These are phyloP conservation scores for Monosporozyma unispora DNA, from an alignment of 805 yeast species.

Conservation along the genomic window DNA sequence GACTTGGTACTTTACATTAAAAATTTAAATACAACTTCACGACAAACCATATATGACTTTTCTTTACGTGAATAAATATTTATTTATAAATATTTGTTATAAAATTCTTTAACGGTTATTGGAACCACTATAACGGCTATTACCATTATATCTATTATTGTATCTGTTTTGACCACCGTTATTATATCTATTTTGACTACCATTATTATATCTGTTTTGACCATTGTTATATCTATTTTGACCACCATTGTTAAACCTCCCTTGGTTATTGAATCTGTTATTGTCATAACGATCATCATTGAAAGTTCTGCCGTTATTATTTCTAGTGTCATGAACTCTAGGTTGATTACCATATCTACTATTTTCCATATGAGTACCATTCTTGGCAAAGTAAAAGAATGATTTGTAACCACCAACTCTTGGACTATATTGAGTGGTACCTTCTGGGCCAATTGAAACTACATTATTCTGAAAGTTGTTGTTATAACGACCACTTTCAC, in stretches of 20 bases:
- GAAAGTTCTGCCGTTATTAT: conserved; percentile 5
- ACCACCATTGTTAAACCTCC: conserved; percentile 7
- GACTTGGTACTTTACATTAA: background rate
- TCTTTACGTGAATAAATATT: background rate
- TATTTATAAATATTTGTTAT: background rate
- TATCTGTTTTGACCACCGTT: conserved; percentile 5
- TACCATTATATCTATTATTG: conserved; percentile 12
- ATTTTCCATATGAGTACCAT: conserved; percentile 7
- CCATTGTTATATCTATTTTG: conserved; percentile 5
- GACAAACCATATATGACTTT: background rate
- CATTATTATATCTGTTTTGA: conserved; percentile 7
- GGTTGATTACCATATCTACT: conserved; percentile 4
- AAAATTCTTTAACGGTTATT: background rate
- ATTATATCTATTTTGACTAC: conserved; percentile 4
- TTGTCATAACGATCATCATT: conserved; percentile 2
- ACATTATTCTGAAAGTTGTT: conserved; percentile 33
- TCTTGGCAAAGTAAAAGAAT: conserved; percentile 31
- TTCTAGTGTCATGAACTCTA: conserved; percentile 6
- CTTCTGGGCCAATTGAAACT: conserved; percentile 41
- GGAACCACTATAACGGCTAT: conserved; percentile 3
- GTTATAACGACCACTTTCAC: conserved; percentile 24
- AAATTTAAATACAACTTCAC: background rate
- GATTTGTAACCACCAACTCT: conserved; percentile 46
- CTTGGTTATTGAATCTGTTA: conserved; percentile 2
- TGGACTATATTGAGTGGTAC: conserved; percentile 36